phyloP scores from a whole-genome alignment of 1,284 basidiomycete species.

The Abortiporus biennis region DNA sequence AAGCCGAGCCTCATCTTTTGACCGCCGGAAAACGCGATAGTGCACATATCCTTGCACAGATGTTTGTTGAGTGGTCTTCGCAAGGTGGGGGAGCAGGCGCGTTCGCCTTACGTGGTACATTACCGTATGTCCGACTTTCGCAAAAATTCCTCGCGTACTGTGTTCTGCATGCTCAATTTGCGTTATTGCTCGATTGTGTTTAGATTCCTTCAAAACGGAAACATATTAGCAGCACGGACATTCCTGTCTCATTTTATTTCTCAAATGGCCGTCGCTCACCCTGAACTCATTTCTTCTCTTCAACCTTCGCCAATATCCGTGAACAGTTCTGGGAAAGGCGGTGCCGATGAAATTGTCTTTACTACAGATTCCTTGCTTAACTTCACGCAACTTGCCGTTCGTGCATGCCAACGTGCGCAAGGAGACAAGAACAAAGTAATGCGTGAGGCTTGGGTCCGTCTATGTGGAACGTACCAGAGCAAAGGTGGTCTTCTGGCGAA shows the following conservation, averaged over 20 bases:
- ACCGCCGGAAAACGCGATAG: slow-evolving; percentile 84
- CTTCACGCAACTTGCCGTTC: slow-evolving; percentile 81
- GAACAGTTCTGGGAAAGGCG: slow-evolving; percentile 23
- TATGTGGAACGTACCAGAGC: slow-evolving; percentile 79
- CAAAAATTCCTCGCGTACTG: neutral
- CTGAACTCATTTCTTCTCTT: slow-evolving; percentile 33
- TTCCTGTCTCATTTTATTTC: slow-evolving; percentile 77
- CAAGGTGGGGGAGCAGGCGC: slow-evolving; percentile 44
- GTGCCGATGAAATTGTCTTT: slow-evolving; percentile 61
- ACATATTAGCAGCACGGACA: slow-evolving; percentile 78
- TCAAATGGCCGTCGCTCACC: slow-evolving; percentile 40
- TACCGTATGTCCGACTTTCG: slow-evolving; percentile 56
- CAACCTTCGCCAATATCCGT: slow-evolving; percentile 38
- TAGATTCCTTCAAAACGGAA: slow-evolving; percentile 83
- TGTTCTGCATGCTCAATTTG: neutral
- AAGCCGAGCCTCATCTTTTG: slow-evolving; percentile 77
- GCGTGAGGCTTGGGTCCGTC: slow-evolving; percentile 76
- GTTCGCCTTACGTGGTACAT: slow-evolving; percentile 76
- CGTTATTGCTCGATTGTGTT: slow-evolving; percentile 1
- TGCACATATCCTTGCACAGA: slow-evolving; percentile 77
- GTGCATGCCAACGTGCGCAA: slow-evolving; percentile 79
- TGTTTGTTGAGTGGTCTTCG: slow-evolving; percentile 77
- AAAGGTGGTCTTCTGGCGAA: slow-evolving; percentile 53
- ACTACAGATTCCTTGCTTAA: slow-evolving; percentile 75
- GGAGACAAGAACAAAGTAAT: slow-evolving; percentile 66